Conservation (phyloP, 179 eudicot genomes). For the Carnegiea gigantea region DNA sequence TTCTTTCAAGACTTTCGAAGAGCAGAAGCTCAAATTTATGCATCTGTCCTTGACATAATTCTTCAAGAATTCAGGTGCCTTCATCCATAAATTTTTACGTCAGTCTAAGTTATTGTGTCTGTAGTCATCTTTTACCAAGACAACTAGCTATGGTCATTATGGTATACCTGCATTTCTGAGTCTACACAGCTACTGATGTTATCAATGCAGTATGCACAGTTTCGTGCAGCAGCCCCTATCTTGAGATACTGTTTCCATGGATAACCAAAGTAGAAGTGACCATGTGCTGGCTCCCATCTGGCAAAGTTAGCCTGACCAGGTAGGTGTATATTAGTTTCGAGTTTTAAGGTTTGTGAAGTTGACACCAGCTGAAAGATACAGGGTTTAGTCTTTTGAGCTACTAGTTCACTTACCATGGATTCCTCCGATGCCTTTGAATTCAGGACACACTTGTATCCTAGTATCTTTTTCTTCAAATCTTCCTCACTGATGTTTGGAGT, state of each 20-base stretch:
- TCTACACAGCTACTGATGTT: slow-evolving; percentile 54
- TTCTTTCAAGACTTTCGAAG: slow-evolving; percentile 64
- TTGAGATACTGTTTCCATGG: slow-evolving; percentile 88
- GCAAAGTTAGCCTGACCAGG: slow-evolving; percentile 66
- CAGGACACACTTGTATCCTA: slow-evolving; percentile 53
- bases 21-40: slow-evolving; percentile 44
- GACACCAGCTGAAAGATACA: not conserved
- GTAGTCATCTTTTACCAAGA: not conserved
- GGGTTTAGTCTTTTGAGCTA: not conserved
- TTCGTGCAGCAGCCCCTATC: slow-evolving; percentile 61
- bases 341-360: not conserved
- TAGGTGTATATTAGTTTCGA: not conserved
- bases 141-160: not conserved
- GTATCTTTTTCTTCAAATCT: slow-evolving; percentile 33
- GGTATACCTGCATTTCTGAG: slow-evolving; percentile 57
- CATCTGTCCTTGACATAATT: slow-evolving; percentile 47
- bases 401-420: slow-evolving; percentile 48
- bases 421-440: slow-evolving; percentile 74
- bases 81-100: slow-evolving; percentile 16
- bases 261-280: slow-evolving; percentile 62
- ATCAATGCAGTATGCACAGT: slow-evolving; percentile 70
- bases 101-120: not conserved
- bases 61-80: slow-evolving; percentile 64
- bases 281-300: slow-evolving; percentile 88
- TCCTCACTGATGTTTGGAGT: slow-evolving; percentile 23